phyloP scores from a whole-genome alignment of 495 filamentous ascomycete species.

The Annulohypoxylon nitens region DNA sequence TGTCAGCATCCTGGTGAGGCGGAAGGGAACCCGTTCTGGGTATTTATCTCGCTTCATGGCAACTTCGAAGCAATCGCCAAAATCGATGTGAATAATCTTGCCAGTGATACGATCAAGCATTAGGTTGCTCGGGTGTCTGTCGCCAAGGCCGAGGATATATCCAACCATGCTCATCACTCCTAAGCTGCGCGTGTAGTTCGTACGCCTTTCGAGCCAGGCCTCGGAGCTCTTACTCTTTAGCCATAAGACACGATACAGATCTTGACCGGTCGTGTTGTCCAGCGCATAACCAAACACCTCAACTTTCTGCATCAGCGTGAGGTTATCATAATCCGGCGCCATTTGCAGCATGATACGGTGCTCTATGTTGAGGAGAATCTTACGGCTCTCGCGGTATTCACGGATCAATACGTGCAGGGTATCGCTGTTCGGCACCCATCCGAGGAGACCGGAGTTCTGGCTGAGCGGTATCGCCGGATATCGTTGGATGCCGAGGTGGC shows the following conservation, averaged over 20 bases:
- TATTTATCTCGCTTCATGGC: slow-evolving; percentile 99
- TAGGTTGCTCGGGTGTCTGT: slow-evolving; percentile 96
- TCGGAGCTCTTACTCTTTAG: slow-evolving; percentile 98
- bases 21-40: slow-evolving; percentile 96
- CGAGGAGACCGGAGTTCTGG: slow-evolving; percentile 92
- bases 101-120: slow-evolving; percentile 96
- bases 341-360: slow-evolving; percentile 99
- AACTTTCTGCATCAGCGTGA: slow-evolving; percentile 99
- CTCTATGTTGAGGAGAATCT: slow-evolving; percentile 98
- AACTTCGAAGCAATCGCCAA: slow-evolving; percentile 99
- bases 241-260: slow-evolving; percentile 97
- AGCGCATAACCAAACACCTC: slow-evolving; percentile 99
- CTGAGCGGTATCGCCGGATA: slow-evolving; percentile 96
- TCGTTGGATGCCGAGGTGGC: slow-evolving; percentile 93
- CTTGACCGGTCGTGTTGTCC: slow-evolving; percentile 98
- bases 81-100: slow-evolving; percentile 98
- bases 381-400: slow-evolving; percentile 95
- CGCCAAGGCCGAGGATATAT: slow-evolving; percentile 96
- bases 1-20: slow-evolving; percentile 96
- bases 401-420: slow-evolving; percentile 96
- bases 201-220: slow-evolving; percentile 95
- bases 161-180: slow-evolving; percentile 99
- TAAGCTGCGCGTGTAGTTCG: slow-evolving; percentile 96
- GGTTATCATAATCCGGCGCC: slow-evolving; percentile 98
- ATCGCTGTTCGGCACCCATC: slow-evolving; percentile 98